These are phyloP conservation scores for Xylaria scruposa DNA, from an alignment of 495 filamentous ascomycete genomes.

Conservation along the genomic window DNA sequence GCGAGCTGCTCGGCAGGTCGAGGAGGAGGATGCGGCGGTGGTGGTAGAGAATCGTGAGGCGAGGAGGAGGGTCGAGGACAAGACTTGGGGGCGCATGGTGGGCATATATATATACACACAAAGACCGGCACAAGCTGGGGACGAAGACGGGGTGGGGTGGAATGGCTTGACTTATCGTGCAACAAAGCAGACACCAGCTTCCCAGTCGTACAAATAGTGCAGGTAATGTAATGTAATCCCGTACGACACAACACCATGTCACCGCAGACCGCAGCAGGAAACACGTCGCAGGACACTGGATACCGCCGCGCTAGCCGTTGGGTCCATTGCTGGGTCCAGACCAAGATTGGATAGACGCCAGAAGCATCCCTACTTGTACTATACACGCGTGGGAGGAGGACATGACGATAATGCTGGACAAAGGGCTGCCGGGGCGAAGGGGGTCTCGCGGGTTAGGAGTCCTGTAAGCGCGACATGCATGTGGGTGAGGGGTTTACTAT, in stretches of 20 bases:
- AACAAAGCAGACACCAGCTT: not conserved
- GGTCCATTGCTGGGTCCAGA: not conserved
- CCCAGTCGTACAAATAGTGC: slow-evolving; percentile 5
- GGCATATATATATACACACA: slow-evolving; percentile 33
- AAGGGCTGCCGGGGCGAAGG: not conserved
- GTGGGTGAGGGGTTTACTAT: slow-evolving; percentile 26
- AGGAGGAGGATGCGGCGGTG: slow-evolving; percentile 26
- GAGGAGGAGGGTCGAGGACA: slow-evolving; percentile 39
- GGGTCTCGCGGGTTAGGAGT: no score
- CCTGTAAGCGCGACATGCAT: slow-evolving; percentile 20
- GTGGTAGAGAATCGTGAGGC: slow-evolving; percentile 34
- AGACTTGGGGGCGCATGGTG: slow-evolving; percentile 38
- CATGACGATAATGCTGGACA: not conserved
- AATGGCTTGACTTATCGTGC: not conserved
- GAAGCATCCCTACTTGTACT: not conserved
- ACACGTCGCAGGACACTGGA: not conserved
- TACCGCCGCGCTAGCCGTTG: not conserved
- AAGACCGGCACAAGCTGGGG: not conserved
- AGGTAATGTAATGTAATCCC: not conserved
- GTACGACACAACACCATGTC: not conserved
- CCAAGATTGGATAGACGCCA: not conserved
- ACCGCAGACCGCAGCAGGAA: not conserved
- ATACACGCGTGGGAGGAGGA: not conserved
- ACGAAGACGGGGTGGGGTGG: not conserved
- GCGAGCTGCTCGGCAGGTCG: slow-evolving; percentile 26